phyloP scores from a whole-genome alignment of 768 basidiomycete genomes.

The Hericium alpestre region DNA sequence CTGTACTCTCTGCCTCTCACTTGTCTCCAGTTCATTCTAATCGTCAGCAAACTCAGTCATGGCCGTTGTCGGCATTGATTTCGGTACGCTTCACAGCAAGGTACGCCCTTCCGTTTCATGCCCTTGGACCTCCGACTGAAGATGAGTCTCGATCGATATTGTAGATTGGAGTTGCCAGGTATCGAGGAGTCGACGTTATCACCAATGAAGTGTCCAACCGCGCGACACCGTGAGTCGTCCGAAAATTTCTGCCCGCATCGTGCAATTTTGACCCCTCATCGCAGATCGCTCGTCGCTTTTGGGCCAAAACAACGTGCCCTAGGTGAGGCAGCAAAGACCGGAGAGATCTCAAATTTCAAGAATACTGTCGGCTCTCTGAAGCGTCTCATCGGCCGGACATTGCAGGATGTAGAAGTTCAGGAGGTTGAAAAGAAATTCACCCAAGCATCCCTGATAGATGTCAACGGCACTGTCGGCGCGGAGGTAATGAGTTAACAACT shows the following conservation, averaged over 20 bases:
- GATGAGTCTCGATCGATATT: conserved; percentile 10
- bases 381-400: conserved; percentile 74
- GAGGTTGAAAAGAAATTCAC: conserved; percentile 86
- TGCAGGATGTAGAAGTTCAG: conserved; percentile 72
- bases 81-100: conserved; percentile 85
- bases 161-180: conserved; percentile 90
- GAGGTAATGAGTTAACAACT: conserved; percentile 45
- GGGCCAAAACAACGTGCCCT: conserved; percentile 84
- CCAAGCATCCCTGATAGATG: conserved; percentile 79
- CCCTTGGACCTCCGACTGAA: background rate
- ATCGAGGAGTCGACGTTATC: conserved; percentile 97
- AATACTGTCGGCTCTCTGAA: conserved; percentile 94
- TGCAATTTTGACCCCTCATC: background rate
- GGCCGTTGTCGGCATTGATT: conserved; percentile 93
- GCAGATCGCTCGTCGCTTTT: conserved; percentile 88
- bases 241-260: background rate
- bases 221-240: conserved; percentile 71
- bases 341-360: conserved; percentile 95
- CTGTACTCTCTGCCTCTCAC: background rate
- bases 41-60: conserved; percentile 27
- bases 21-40: background rate
- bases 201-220: conserved; percentile 97
- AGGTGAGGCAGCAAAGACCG: conserved; percentile 93
- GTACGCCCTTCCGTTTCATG: conserved; percentile 27
- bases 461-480: conserved; percentile 70